Conservation (phyloP, 495 filamentous ascomycete genomes). For the Platismatia glauca region DNA sequence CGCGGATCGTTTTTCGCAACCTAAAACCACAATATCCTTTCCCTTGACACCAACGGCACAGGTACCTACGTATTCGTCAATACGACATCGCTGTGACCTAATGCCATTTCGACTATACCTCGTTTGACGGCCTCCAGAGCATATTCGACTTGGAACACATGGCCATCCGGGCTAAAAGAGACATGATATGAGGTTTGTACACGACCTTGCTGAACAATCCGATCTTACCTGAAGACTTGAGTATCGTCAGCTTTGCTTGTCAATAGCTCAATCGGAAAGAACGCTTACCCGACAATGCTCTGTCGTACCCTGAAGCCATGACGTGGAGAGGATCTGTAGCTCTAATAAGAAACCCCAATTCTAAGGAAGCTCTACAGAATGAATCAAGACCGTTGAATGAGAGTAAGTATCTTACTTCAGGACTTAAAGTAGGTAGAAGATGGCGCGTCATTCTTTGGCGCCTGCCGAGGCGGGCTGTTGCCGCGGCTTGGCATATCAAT, state of each 20-base stretch:
- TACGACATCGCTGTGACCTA: not conserved
- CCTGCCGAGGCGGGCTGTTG: not conserved
- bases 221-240: constrained; percentile 57
- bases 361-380: not conserved
- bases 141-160: constrained; percentile 99
- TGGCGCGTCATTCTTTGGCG: constrained; percentile 7
- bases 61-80: constrained; percentile 52
- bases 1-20: constrained; percentile 96
- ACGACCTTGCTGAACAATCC: constrained; percentile 18
- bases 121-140: constrained; percentile 96
- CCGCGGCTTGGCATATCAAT: constrained; percentile 3
- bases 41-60: constrained; percentile 98
- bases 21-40: constrained; percentile 84
- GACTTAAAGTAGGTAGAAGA: constrained; percentile 2
- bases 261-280: constrained; percentile 29
- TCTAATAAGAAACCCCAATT: not conserved
- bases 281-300: constrained; percentile 79
- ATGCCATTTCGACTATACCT: constrained; percentile 47
- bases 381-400: not conserved
- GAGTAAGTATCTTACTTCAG: too few species aligned
- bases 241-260: constrained; percentile 21
- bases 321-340: not conserved
- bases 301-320: constrained; percentile 86
- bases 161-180: constrained; percentile 75
- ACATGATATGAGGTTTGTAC: constrained; percentile 9